phyloP scores from a whole-genome alignment of 805 yeast species.

The Myxozyma vanderwaltii region DNA sequence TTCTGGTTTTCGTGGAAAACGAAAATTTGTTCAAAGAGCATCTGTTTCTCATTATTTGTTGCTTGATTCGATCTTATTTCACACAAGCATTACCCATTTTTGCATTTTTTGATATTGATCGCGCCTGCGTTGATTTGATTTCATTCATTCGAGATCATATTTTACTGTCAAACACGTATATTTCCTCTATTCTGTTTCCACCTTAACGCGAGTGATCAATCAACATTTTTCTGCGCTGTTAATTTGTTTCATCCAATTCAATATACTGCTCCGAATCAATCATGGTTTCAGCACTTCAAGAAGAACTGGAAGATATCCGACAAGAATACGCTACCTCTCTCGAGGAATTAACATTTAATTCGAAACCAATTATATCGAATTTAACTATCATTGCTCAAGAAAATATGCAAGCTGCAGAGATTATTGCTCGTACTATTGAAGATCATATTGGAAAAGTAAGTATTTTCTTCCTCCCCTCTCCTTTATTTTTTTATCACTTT shows the following conservation, averaged over 20 bases:
- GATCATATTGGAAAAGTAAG: conserved; percentile 64
- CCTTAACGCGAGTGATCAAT: too few relatives aligned
- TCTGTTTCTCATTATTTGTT: too few relatives aligned
- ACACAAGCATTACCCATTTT: background rate
- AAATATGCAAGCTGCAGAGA: conserved; percentile 72
- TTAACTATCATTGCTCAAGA: conserved; percentile 87
- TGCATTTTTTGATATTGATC: background rate
- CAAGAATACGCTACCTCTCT: conserved; percentile 73
- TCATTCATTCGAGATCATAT: too few relatives aligned
- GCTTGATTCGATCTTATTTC: background rate
- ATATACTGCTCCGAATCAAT: too few relatives aligned
- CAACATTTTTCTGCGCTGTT: too few relatives aligned
- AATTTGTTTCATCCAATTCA: too few relatives aligned
- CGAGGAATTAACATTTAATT: conserved; percentile 78
- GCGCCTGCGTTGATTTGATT: too few relatives aligned
- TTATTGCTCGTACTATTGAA: conserved; percentile 74
- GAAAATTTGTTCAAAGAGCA: too few relatives aligned
- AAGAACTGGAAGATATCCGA: conserved; percentile 44
- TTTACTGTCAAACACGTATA: too few relatives aligned
- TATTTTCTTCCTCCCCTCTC: background rate
- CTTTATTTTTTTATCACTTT: background rate
- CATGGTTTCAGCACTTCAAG: conserved; percentile 28
- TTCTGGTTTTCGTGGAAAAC: too few relatives aligned
- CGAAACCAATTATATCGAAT: conserved; percentile 84
- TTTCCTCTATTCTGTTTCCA: too few relatives aligned